Percentiles rank a stretch among this genome's conserved stretches.
These are phyloP conservation scores for Colletotrichum paranaense DNA, from an alignment of 2,329 filamentous ascomycete genomes.

Conservation along the genomic window DNA sequence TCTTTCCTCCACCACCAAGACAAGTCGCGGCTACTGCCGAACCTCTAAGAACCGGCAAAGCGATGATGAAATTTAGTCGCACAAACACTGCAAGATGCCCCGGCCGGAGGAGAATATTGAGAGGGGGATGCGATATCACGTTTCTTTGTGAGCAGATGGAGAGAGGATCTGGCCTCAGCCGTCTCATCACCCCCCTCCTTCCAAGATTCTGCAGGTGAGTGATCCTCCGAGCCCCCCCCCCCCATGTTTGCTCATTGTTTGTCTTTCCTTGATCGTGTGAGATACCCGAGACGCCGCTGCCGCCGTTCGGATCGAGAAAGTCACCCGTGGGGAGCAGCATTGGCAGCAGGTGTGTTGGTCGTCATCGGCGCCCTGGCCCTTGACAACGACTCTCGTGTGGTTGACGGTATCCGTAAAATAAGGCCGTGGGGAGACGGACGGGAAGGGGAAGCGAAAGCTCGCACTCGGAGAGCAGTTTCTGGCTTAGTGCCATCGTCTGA, in stretches of 20 bases:
- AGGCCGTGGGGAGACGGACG: not conserved
- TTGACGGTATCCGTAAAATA: not conserved
- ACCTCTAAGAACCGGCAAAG: not conserved
- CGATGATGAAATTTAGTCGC: not conserved
- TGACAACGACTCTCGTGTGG: not conserved
- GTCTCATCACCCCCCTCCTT: not conserved
- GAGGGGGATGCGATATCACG: not conserved
- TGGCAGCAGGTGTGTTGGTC: not conserved
- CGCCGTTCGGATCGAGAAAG: constrained; percentile 18
- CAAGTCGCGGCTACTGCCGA: not conserved
- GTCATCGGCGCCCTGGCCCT: not conserved
- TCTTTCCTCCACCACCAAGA: constrained; percentile 14
- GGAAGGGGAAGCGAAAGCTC: not conserved
- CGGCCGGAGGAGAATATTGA: not conserved
- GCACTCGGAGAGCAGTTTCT: not conserved
- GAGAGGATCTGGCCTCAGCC: not conserved
- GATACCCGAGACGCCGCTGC: not conserved
- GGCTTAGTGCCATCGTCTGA: not conserved
- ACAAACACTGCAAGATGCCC: not conserved
- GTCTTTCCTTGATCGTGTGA: not conserved
- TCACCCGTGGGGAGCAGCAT: not conserved
- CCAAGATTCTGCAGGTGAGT: not conserved
- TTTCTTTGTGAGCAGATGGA: not conserved
- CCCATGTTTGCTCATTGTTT: not conserved
- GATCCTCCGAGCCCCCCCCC: not conserved